Percentiles rank a stretch among this genome's conserved stretches.
Evolutionary conservation across 306 rosid species (phyloP).

Genomic region (Ziziphus jujuba): DNA sequence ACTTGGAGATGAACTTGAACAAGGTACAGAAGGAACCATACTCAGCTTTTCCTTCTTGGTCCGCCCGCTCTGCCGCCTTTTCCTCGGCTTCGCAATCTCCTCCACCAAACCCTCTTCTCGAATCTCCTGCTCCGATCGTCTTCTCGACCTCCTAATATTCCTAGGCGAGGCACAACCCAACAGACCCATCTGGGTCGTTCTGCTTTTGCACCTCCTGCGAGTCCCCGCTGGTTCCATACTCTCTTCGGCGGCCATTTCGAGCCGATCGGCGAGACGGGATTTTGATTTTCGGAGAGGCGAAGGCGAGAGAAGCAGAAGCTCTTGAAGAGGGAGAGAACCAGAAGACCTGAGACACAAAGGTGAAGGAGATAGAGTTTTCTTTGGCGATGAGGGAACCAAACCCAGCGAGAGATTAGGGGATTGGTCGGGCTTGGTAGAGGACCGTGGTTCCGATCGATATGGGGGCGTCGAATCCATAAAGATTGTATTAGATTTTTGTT

Average conservation of each 20-base stretch:
- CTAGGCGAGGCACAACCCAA: slow-evolving; percentile 71
- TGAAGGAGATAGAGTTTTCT: slow-evolving; percentile 40
- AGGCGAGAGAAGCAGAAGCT: slow-evolving; percentile 65
- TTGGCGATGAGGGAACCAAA: slow-evolving; percentile 4
- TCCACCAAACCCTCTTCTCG: slow-evolving; percentile 62
- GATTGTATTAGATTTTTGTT: not conserved
- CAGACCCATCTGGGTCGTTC: slow-evolving; percentile 37
- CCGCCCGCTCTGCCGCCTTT: slow-evolving; percentile 38
- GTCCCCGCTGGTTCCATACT: slow-evolving; percentile 32
- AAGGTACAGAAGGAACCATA: slow-evolving; percentile 52
- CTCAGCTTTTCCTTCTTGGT: slow-evolving; percentile 64
- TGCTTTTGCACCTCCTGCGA: slow-evolving; percentile 49
- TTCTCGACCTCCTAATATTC: slow-evolving; percentile 51
- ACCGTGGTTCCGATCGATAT: slow-evolving; percentile 21
- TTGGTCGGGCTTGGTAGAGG: slow-evolving; percentile 15
- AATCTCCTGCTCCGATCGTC: slow-evolving; percentile 57
- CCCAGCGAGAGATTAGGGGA: not conserved
- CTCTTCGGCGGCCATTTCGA: slow-evolving; percentile 57
- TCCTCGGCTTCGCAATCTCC: slow-evolving; percentile 59
- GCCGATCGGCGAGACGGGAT: slow-evolving; percentile 55
- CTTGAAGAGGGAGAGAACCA: slow-evolving; percentile 43
- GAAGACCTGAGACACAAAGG: slow-evolving; percentile 40
- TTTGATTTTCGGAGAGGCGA: slow-evolving; percentile 55
- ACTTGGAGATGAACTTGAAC: slow-evolving; percentile 58
- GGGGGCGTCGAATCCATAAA: slow-evolving; percentile 30